Percentiles rank a stretch among this genome's conserved stretches.
These are phyloP conservation scores for Lenzites betulinus DNA, from an alignment of 768 basidiomycete genomes.

Conservation along the genomic window DNA sequence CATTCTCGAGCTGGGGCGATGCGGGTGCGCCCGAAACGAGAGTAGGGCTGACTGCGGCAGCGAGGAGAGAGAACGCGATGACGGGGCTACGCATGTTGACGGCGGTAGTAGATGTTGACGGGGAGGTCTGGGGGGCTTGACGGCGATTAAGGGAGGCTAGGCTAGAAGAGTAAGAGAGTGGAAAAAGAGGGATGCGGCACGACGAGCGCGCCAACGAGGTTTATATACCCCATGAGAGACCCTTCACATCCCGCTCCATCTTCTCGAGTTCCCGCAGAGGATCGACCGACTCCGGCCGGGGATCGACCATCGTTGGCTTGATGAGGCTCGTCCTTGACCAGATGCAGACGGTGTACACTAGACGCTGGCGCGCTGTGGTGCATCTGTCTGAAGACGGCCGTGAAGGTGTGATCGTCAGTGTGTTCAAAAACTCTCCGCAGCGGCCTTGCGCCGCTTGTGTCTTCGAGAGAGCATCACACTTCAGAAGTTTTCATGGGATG, in stretches of 20 bases:
- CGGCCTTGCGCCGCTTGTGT: no score
- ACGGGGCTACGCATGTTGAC: conserved; percentile 35
- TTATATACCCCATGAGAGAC: conserved; percentile 25
- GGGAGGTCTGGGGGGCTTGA: conserved; percentile 19
- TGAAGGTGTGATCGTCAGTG: not conserved
- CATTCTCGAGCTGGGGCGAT: conserved; percentile 24
- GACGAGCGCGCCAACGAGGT: not conserved
- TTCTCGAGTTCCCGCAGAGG: conserved; percentile 25
- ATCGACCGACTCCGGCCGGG: conserved; percentile 3
- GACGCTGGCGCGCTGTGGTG: not conserved
- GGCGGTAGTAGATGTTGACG: conserved; percentile 14
- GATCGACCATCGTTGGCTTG: conserved; percentile 11
- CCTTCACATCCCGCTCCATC: conserved; percentile 30
- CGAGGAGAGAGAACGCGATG: conserved; percentile 34
- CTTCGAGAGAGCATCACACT: no score
- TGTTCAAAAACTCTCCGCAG: no score
- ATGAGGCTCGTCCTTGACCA: conserved; percentile 5
- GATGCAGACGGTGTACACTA: not conserved
- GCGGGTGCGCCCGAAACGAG: conserved; percentile 32
- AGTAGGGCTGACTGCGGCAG: conserved; percentile 33
- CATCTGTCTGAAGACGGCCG: not conserved
- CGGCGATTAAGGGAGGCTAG: conserved; percentile 30
- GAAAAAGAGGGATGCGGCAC: conserved; percentile 20
- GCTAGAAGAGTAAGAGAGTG: conserved; percentile 25
- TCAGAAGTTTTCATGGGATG: no score